Base-by-base conservation (phyloP, 1,284 basidiomycete genomes). In the Porogramme epimiltina region DNA sequence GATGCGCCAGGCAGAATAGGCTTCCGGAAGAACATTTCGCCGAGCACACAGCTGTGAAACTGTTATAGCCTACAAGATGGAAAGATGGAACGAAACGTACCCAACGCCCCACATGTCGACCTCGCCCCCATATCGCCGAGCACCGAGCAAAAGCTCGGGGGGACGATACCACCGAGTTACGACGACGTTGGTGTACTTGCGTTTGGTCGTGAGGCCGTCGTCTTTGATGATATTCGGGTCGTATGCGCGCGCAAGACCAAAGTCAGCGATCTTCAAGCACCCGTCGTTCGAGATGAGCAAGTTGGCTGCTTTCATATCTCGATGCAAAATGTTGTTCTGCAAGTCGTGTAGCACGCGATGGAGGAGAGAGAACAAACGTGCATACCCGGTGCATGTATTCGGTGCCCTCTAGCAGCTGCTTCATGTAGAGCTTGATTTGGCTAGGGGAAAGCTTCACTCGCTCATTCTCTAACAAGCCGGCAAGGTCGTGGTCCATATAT, bases 101-200 rank as follows among this genome's bases (percentile, higher is more conserved):
- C 95, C 96, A 45, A 98, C 85, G n/a, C 95, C 95, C 97, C 96
- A 99, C 68, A 99, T 87, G 70, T 99, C 96, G 45, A 99, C 89
- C 58, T 95, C 92, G 0, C 93, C 91, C 3, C 93, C 93, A 66
- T 99, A 99, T 59, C 90, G 82, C 43, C 87, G 80, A 31, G 93
- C 89, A 37, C 96, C 95, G 4, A 98, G 80, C 16, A 99, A 75
- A 2, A 99, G 77, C 73, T 99, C 96, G 0, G 97, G 96, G 4
- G 97, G 95, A 25, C 97, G 85, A 67, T 99, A 99, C 96, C 97
- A 99, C 39, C 95, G 77, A 9, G 96, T 99, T n/a, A 99, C 96
- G 23, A 99, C 97, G 71, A 94, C 97, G 64, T 96, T 96, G 1
- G 97, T 99, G 68, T 98, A 98, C 67, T 89, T 85, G 40, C 82